Evolutionary conservation across 2,329 filamentous ascomycete species (phyloP), one percentile per base, ranked within the genome.

Genomic region (Fusarium sp.): DNA sequence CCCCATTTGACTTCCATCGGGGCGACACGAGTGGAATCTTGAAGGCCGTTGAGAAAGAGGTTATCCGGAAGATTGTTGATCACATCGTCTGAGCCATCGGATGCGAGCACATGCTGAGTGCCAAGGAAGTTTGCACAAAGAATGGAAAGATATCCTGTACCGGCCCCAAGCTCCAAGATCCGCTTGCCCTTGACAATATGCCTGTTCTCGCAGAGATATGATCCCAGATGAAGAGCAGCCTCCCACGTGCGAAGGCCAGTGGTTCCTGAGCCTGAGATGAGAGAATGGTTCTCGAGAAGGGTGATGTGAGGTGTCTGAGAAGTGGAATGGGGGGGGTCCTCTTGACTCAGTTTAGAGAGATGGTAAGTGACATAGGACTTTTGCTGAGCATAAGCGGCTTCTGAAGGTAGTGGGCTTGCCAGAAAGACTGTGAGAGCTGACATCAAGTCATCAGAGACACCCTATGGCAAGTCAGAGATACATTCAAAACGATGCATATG

Each of bases 161-260:
- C 91, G 1, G 90, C 86, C 4, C 91, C 91, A 1, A 94, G 80
- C 72, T 94, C 91, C 3, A 94, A 78, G 1, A 93, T 76, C 7
- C 79, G 81, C 70, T 86, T 88, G 3, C 78, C 81, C 7, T 69
- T 69, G 26, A 91, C 77, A 19, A 83, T 63, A 2, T 66, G 61
- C 1, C 74, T 75, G 45, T 81, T 75, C n/a, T 71, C 58, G 58
- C 85, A 85, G 22, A 93, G 83, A 68, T 88, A 92, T 40, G 88
- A 83, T 1, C 89, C 89, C 0, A 94, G 80, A 66, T 92, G 89
- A 8, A 94, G 78, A 2, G 90, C 87, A 1, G 91, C 91, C 73
- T 94, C 91, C 91, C 91, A 95, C 0, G 91, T 94, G 31, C 91
- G 84, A 24, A 91, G 81, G 1, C 91, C 91, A 0, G 91, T 94